A percentile compares a stretch with the other conserved stretches of the same genome.
These are phyloP conservation scores for Scutellospora calospora DNA, from an alignment of 371 early-diverging fungal species.

Conservation along the genomic window DNA sequence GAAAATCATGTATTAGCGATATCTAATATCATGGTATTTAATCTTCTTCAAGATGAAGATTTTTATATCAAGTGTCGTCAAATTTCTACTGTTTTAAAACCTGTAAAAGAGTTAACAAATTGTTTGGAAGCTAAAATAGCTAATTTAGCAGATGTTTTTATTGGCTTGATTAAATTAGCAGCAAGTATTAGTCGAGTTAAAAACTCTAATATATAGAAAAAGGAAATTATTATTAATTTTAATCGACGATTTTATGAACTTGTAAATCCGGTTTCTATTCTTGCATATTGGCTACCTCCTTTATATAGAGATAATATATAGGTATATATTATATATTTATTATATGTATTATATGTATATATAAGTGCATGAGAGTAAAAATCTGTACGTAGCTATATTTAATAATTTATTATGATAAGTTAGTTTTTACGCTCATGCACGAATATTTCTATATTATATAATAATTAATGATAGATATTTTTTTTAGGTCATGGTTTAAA, in stretches of 20 bases:
- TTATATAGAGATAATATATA: not conserved
- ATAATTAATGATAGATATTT: no score
- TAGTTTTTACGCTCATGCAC: no score
- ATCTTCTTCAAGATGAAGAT: not conserved
- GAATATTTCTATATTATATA: no score
- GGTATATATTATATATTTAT: no score
- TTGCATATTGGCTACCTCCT: not conserved
- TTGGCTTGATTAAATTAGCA: not conserved
- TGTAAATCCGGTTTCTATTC: not conserved
- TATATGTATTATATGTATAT: no score
- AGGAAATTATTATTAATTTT: not conserved
- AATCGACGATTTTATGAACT: not conserved
- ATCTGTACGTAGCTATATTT: no score
- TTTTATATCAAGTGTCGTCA: not conserved
- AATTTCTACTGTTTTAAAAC: not conserved
- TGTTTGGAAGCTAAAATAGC: slow-evolving; percentile 14
- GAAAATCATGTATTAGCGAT: not conserved
- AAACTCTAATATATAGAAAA: not conserved
- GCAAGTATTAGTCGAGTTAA: not conserved
- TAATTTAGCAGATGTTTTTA: slow-evolving; percentile 13
- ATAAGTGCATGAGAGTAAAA: no score
- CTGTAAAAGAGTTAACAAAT: not conserved
- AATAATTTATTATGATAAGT: no score
- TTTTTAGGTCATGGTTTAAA: no score
- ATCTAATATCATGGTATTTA: not conserved